phyloP scores from a whole-genome alignment of 768 basidiomycete species.

The Tricholoma sp. region DNA sequence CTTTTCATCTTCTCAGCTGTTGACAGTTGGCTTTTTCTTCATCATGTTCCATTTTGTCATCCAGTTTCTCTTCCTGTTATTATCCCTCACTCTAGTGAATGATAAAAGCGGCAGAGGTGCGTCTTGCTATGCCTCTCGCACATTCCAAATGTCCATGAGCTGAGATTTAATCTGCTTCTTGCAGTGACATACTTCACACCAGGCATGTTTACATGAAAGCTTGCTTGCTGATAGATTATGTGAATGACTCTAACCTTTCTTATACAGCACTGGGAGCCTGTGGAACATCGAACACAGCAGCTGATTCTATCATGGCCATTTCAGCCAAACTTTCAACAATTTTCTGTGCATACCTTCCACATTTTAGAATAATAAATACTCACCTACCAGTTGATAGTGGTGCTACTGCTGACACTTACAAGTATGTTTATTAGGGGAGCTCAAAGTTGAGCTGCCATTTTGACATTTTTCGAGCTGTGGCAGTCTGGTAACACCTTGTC shows the following conservation, averaged over 20 bases:
- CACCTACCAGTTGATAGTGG: neutral
- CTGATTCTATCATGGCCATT: constrained; percentile 10
- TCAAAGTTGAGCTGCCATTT: too few species aligned
- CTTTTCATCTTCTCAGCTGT: neutral
- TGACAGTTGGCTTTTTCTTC: neutral
- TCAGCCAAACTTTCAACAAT: constrained; percentile 7
- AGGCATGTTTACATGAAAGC: neutral
- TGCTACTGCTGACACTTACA: constrained; percentile 10
- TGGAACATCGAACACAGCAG: constrained; percentile 5
- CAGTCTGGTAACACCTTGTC: too few species aligned
- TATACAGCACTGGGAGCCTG: constrained; percentile 12
- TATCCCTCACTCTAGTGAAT: neutral
- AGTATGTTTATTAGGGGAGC: constrained; percentile 4
- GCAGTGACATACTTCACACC: constrained; percentile 3
- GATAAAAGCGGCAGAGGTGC: neutral
- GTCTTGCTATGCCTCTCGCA: neutral
- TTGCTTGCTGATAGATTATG: neutral
- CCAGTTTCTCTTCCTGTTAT: neutral
- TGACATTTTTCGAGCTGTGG: too few species aligned
- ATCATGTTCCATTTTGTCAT: neutral
- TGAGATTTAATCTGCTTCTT: neutral
- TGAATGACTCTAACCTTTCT: neutral
- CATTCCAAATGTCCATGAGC: neutral
- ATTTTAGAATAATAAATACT: neutral
- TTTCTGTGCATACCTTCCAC: constrained; percentile 8